Conservation (phyloP, 257 asterid genomes). For the Prunella vulgaris region DNA sequence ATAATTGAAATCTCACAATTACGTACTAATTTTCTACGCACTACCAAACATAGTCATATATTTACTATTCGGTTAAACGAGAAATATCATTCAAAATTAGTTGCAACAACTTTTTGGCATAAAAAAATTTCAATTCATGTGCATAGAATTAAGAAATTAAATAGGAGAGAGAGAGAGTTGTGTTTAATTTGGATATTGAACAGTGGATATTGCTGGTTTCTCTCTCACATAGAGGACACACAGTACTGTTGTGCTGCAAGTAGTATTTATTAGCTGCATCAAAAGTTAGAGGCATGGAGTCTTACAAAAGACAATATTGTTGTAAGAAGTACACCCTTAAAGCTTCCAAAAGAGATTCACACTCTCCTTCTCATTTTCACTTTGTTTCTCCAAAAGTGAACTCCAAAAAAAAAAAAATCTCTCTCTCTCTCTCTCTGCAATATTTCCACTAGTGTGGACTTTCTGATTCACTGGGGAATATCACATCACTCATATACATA, state of each 20-base stretch:
- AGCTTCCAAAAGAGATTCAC: constrained; percentile 30
- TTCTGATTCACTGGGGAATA: not conserved
- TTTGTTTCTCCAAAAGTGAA: constrained; percentile 33
- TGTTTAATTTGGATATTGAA: not conserved
- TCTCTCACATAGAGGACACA: not conserved
- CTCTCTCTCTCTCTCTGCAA: not conserved
- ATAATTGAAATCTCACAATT: no score
- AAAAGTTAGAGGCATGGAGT: constrained; percentile 34
- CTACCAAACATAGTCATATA: no score
- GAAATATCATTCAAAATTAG: no score
- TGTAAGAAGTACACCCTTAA: constrained; percentile 25
- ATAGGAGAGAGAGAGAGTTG: not conserved
- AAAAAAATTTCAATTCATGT: not conserved
- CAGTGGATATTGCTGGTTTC: not conserved
- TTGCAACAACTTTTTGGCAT: no score
- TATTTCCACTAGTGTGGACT: not conserved
- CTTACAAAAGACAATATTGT: constrained; percentile 32
- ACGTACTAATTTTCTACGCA: no score
- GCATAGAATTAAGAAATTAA: not conserved
- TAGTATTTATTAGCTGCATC: constrained; percentile 40
- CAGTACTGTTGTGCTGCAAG: constrained; percentile 10
- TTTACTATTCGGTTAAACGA: not conserved
- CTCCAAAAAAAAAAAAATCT: not conserved
- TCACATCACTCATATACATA: not conserved
- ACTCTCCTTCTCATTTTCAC: constrained; percentile 29